These are phyloP conservation scores for Gossypium bickii DNA, from an alignment of 345 rosid species.

Conservation along the genomic window DNA sequence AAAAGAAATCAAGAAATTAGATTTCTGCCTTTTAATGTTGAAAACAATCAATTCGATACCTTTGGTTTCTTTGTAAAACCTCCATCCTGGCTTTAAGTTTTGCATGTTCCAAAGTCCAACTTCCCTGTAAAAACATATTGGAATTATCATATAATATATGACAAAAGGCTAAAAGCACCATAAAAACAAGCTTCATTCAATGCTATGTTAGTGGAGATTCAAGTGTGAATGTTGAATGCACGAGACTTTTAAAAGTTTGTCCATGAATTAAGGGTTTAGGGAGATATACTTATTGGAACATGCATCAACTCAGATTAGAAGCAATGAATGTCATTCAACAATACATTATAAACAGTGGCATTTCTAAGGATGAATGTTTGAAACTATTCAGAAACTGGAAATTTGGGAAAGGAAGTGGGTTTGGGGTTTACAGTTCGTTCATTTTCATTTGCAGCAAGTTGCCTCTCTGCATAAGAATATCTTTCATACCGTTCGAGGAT, in stretches of 20 bases:
- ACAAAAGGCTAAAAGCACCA: neutral
- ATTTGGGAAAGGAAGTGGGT: neutral
- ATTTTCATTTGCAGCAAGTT: slow-evolving; percentile 37
- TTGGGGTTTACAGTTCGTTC: slow-evolving; percentile 24
- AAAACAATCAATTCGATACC: slow-evolving; percentile 32
- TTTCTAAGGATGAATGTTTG: neutral
- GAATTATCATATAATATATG: neutral
- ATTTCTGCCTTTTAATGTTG: neutral
- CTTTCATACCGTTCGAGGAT: slow-evolving; percentile 92
- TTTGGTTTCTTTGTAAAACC: slow-evolving; percentile 71
- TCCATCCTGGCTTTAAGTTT: slow-evolving; percentile 90
- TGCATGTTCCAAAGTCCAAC: slow-evolving; percentile 81
- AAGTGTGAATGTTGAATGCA: neutral
- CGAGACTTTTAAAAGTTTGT: neutral
- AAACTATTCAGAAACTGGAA: neutral
- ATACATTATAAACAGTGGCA: neutral
- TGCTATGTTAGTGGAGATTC: neutral
- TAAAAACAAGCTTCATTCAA: neutral
- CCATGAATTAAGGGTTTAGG: neutral
- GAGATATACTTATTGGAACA: neutral
- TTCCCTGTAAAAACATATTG: slow-evolving; percentile 41
- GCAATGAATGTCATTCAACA: neutral
- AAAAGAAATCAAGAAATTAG: too few relatives aligned
- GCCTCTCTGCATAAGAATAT: slow-evolving; percentile 71
- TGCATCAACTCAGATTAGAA: neutral